phyloP scores from a whole-genome alignment of 1,284 basidiomycete genomes.

The Marasmius tenuissimus region DNA sequence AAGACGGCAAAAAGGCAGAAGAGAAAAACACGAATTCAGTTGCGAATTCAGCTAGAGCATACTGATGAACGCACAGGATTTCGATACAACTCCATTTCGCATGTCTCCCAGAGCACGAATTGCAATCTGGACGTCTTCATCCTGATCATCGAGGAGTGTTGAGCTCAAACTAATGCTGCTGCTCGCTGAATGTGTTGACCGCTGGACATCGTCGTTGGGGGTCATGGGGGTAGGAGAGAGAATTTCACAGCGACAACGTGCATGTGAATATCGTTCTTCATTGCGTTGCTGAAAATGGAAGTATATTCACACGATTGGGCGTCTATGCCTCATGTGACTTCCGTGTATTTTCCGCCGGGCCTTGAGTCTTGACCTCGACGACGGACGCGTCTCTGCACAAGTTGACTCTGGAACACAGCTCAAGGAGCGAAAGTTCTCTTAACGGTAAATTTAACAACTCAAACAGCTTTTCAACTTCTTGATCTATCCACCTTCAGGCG shows the following conservation, averaged over 20 bases:
- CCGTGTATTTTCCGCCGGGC: too few species aligned
- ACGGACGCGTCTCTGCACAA: too few species aligned
- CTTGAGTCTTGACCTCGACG: too few species aligned
- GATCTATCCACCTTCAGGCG: too few species aligned
- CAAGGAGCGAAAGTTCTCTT: too few species aligned
- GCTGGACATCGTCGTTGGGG: not conserved
- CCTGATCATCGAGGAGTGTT: slow-evolving; percentile 15
- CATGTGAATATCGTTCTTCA: not conserved
- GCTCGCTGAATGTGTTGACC: slow-evolving; percentile 7
- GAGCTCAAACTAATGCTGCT: slow-evolving; percentile 10
- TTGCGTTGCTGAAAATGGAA: not conserved
- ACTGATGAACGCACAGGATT: slow-evolving; percentile 1
- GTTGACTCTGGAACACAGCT: too few species aligned
- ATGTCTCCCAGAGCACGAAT: slow-evolving; percentile 69
- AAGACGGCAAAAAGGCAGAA: not conserved
- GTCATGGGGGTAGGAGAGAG: slow-evolving; percentile 1
- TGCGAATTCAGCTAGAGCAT: not conserved
- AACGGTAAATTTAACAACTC: too few species aligned
- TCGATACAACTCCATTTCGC: slow-evolving; percentile 43
- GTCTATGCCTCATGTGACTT: not conserved
- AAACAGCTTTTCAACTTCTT: too few species aligned
- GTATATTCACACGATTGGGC: not conserved
- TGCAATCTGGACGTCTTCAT: slow-evolving; percentile 63
- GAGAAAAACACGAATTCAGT: not conserved
- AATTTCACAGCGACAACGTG: not conserved